Evolutionary conservation across 306 rosid genomes (phyloP).

Genomic region (Vigna unguiculata): DNA sequence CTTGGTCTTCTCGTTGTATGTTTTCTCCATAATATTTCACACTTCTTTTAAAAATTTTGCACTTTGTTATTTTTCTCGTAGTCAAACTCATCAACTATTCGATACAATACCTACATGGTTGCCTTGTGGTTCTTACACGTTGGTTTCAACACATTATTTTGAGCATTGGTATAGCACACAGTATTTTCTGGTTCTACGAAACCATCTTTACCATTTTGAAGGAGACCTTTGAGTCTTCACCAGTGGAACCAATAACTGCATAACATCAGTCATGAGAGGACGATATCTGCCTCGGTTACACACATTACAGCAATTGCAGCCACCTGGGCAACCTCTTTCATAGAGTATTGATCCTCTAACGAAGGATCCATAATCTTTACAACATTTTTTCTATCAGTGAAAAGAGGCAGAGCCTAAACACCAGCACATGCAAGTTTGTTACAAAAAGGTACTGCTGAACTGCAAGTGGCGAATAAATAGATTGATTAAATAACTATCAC

Average conservation of each 20-base stretch:
- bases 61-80: too few relatives aligned
- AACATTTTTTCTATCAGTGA: slow-evolving; percentile 88
- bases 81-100: too few relatives aligned
- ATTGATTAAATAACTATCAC: too few relatives aligned
- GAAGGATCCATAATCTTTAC: slow-evolving; percentile 88
- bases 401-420: slow-evolving; percentile 82
- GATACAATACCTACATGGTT: too few relatives aligned
- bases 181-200: too few relatives aligned
- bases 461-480: background rate
- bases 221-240: slow-evolving; percentile 66
- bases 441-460: slow-evolving; percentile 23
- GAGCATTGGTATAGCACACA: too few relatives aligned
- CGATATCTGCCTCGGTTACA: slow-evolving; percentile 94
- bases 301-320: slow-evolving; percentile 98
- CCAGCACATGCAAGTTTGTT: slow-evolving; percentile 3
- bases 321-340: slow-evolving; percentile 94
- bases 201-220: too few relatives aligned
- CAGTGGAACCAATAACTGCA: slow-evolving; percentile 88
- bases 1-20: too few relatives aligned
- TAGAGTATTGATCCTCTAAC: slow-evolving; percentile 83
- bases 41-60: too few relatives aligned
- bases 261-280: slow-evolving; percentile 97
- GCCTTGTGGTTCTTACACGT: too few relatives aligned
- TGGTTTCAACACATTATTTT: too few relatives aligned
- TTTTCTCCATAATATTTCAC: too few relatives aligned